Conservation (phyloP, 768 basidiomycete species). For the Russula sp. region DNA sequence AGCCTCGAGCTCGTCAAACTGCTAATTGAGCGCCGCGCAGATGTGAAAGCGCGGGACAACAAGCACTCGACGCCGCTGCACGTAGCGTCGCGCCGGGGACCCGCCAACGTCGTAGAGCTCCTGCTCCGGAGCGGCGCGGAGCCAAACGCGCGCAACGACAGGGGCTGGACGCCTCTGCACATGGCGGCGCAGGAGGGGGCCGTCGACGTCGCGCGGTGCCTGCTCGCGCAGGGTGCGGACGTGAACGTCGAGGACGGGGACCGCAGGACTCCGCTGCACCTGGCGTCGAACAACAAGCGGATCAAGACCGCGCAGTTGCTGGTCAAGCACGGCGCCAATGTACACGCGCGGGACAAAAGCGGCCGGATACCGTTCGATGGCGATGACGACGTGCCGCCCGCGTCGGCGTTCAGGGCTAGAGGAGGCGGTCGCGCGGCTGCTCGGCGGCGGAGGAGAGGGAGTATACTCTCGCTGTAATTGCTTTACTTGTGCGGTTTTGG, state of each 20-base stretch:
- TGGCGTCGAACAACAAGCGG: neutral
- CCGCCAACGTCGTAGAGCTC: neutral
- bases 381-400: too few species aligned
- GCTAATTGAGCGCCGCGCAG: neutral
- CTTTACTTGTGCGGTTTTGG: too few species aligned
- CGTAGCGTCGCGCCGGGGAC: neutral
- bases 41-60: neutral
- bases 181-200: neutral
- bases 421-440: too few species aligned
- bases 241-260: neutral
- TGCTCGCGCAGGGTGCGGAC: neutral
- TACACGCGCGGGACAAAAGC: neutral
- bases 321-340: neutral
- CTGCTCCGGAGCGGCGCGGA: neutral
- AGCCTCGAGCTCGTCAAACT: neutral
- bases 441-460: too few species aligned
- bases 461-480: too few species aligned
- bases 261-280: conserved; percentile 1
- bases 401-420: too few species aligned
- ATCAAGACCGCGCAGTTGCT: neutral
- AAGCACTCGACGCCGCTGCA: neutral
- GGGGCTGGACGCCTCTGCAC: neutral
- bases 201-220: neutral
- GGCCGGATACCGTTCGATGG: neutral
- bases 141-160: neutral